Evolutionary conservation across 1,284 basidiomycete species (phyloP).

Genomic region (Naganishia albida): DNA sequence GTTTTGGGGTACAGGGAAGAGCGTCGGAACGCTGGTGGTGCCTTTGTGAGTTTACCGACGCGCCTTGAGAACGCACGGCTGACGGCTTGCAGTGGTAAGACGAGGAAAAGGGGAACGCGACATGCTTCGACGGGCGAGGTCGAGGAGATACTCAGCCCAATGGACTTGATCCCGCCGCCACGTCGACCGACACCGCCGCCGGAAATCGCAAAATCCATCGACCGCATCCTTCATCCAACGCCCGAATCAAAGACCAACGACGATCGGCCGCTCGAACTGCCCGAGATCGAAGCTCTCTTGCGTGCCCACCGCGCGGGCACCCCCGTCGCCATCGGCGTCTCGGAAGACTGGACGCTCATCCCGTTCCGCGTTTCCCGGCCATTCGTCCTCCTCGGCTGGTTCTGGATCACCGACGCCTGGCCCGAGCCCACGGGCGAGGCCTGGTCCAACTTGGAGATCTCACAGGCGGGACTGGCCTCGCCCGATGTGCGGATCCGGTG

Average conservation of each 20-base stretch:
- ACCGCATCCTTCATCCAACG: neutral
- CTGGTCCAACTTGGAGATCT: conserved; percentile 12
- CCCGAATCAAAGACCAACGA: no score
- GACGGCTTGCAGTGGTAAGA: conserved; percentile 3
- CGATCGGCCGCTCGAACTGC: conserved; percentile 30
- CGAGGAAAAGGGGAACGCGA: neutral
- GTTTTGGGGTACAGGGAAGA: conserved; percentile 42
- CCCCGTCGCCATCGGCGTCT: conserved; percentile 45
- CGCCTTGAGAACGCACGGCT: neutral
- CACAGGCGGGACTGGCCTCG: conserved; percentile 12
- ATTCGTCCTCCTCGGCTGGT: conserved; percentile 50
- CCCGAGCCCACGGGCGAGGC: conserved; percentile 42
- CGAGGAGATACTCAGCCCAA: neutral
- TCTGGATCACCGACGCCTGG: conserved; percentile 52
- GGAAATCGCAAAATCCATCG: neutral
- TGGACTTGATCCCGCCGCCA: conserved; percentile 14
- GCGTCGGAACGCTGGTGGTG: conserved; percentile 44
- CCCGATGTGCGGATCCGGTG: conserved; percentile 39
- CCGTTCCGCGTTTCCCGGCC: conserved; percentile 47
- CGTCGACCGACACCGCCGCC: conserved; percentile 4
- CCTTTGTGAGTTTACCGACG: conserved; percentile 40
- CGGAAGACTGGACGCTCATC: conserved; percentile 42
- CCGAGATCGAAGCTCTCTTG: conserved; percentile 44
- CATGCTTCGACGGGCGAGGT: neutral
- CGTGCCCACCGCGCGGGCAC: conserved; percentile 45